These are phyloP conservation scores for Lanmaoa pseudosensibilis DNA, from an alignment of 768 basidiomycete species.

Conservation along the genomic window DNA sequence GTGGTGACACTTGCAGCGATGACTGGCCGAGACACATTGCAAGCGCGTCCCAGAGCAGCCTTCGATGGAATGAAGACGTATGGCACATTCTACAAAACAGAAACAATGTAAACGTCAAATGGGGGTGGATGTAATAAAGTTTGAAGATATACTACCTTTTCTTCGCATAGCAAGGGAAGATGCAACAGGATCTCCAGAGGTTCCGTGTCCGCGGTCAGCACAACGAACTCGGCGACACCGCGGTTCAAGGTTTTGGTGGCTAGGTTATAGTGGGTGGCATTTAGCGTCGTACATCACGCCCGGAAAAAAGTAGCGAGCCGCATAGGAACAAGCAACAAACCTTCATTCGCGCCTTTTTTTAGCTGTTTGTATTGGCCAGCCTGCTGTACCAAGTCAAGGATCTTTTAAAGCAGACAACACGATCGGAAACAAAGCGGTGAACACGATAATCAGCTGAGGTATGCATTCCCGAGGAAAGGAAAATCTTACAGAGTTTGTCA, in stretches of 20 bases:
- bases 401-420: constrained; percentile 45
- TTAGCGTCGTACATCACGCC: constrained; percentile 5
- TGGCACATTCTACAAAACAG: constrained; percentile 74
- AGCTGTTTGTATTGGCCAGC: constrained; percentile 97
- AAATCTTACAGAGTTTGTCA: constrained; percentile 82
- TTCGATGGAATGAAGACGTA: constrained; percentile 96
- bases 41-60: constrained; percentile 93
- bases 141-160: constrained; percentile 63
- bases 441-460: background rate
- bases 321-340: constrained; percentile 41
- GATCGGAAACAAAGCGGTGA: background rate
- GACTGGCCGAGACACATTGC: constrained; percentile 92
- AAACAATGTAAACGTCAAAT: constrained; percentile 1
- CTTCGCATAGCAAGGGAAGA: constrained; percentile 95
- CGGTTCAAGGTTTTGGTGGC: constrained; percentile 98
- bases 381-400: constrained; percentile 93
- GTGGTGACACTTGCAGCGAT: constrained; percentile 97
- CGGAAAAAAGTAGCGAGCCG: background rate
- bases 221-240: constrained; percentile 96
- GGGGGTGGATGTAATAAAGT: background rate
- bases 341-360: constrained; percentile 99
- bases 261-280: constrained; percentile 31
- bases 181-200: constrained; percentile 97
- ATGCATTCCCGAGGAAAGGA: background rate
- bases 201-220: constrained; percentile 95